Evolutionary conservation across 2,329 filamentous ascomycete species (phyloP), one percentile per base, ranked within the genome.

Genomic region (Alternaria gansuensis): DNA sequence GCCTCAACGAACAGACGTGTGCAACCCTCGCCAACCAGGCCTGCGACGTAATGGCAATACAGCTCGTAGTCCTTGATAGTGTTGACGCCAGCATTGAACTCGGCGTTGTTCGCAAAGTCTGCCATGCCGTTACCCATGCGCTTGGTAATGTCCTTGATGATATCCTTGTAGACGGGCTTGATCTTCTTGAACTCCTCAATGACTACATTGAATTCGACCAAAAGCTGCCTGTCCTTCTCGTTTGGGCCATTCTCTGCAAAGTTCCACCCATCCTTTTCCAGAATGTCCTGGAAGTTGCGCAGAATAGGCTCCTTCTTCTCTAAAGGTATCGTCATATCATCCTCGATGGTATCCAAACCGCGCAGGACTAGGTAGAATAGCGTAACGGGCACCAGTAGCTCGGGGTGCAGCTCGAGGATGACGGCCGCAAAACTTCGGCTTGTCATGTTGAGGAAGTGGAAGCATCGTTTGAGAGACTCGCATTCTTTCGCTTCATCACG

Each of bases 41-140:
- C 95, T n/a, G 95, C 95, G 29, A 99, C 95, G 75, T 98, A 98
- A 79, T 96, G 93, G 81, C 95, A 99, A 83, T 99, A 99, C 54
- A 93, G 82, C 81, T 99, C 93, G 78, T 98, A 99, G 69, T 98
- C 93, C 51, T 89, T 85, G 68, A 96, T 81, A 0, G 91, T 94
- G 74, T 92, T 85, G 59, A 98, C 89, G 46, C 92, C 92, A 59
- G 92, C 87, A 70, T 93, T 92, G 78, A 90, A 85, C 70, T 95
- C 91, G 13, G 91, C 89, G 71, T 96, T 95, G 67, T 90, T 84
- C 39, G 87, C 91, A 77, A 96, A 99, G 80, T 99, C 94, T 28
- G 95, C 95, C 95, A 99, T 99, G 68, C 95, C 95, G 73, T 98
- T 93, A 64, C 93, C 94, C 95, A 99, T 99, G 81, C 92, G 91